Conservation (phyloP, 306 rosid genomes). For the Corylus heterophylla region DNA sequence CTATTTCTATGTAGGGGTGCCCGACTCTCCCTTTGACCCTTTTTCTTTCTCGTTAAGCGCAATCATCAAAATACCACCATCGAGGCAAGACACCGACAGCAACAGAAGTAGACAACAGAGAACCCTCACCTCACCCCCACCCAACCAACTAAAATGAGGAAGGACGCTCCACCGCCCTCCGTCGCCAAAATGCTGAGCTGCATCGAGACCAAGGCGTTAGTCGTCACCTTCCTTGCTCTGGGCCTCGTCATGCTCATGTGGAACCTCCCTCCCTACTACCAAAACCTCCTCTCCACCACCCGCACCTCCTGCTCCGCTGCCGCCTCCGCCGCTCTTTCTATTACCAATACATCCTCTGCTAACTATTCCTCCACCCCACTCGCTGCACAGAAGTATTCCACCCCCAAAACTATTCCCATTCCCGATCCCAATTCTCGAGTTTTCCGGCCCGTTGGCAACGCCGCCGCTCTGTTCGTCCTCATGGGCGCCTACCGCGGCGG, state of each 20-base stretch:
- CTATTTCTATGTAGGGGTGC: no score
- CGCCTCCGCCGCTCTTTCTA: neutral
- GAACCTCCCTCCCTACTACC: slow-evolving; percentile 48
- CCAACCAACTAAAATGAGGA: slow-evolving; percentile 5
- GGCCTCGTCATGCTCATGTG: slow-evolving; percentile 34
- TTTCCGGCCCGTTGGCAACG: slow-evolving; percentile 34
- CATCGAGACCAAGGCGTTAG: slow-evolving; percentile 32
- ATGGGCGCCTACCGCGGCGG: slow-evolving; percentile 48
- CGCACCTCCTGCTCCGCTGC: slow-evolving; percentile 23
- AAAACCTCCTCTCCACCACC: slow-evolving; percentile 35
- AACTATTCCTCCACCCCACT: neutral
- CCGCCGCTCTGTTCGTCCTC: slow-evolving; percentile 39
- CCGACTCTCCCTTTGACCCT: neutral
- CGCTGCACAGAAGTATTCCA: slow-evolving; percentile 20
- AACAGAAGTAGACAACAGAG: neutral
- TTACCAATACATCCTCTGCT: neutral
- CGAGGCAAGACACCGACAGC: neutral
- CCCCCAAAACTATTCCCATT: neutral
- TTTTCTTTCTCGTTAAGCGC: neutral
- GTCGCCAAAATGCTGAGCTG: slow-evolving; percentile 23
- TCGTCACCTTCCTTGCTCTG: slow-evolving; percentile 33
- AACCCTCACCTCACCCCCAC: no score
- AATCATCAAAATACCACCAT: neutral
- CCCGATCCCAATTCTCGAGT: slow-evolving; percentile 29
- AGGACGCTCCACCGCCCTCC: slow-evolving; percentile 20